Evolutionary conservation across 129 eudicot species (phyloP), one percentile per base, ranked within the genome.

Genomic region (Artemisia tridentata): DNA sequence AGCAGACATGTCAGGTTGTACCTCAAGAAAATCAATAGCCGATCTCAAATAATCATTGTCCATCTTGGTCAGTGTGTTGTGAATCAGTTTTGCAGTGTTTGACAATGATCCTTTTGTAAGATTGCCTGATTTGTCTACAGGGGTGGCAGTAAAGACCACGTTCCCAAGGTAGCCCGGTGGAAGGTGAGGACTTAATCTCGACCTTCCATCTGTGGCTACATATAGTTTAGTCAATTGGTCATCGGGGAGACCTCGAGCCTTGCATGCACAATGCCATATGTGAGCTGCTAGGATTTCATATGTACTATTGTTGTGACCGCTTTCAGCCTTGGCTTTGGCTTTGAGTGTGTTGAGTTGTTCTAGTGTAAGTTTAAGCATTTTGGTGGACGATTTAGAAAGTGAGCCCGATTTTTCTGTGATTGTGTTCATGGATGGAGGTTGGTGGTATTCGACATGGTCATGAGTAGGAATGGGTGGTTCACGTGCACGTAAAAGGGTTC

Each of bases 111-210:
- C 79, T 10, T 84, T 67, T 11, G 62, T 72, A 18, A 89, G 80
- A 19, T 78, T 80, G 27, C 88, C 84, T 0, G 87, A 68, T 38
- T 73, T 56, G 16, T 86, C 84, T 19, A 80, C 23, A 0, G 85
- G 84, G 7, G 90, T 72, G 50, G 93, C 84, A 2, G 81, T 73
- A 45, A 90, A 84, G 57, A 90, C 80, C 31, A 80, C 92, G 54
- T 89, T 89, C 48, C 96, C 96, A 1, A 84, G 75, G 81, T 78
- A 88, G 31, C 85, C 89, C 0, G 72, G 82, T n/a, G 96, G 91
- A 48, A 88, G 82, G 8, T 79, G 65, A 25, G 93, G 93, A 8
- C 69, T 64, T 60, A 88, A n/a, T 64, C 91, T 76, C 9, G 77
- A 63, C 71, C 96, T 73, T n/a, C 91, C 91, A 19, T 88, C 96